phyloP scores from a whole-genome alignment of 495 filamentous ascomycete species.

The Penicilliopsis zonata region DNA sequence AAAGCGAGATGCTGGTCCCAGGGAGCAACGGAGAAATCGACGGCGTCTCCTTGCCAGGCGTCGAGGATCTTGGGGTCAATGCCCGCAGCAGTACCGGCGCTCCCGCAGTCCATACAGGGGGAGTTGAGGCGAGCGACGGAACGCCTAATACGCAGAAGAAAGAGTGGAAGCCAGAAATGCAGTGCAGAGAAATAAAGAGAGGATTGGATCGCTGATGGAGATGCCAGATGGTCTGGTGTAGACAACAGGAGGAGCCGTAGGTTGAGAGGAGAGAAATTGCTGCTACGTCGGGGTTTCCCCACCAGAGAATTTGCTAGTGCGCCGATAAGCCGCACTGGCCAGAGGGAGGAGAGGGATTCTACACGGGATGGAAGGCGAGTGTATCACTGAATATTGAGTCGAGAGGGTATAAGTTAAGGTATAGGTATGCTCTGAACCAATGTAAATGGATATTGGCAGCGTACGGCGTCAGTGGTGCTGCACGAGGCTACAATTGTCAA shows the following conservation, averaged over 20 bases:
- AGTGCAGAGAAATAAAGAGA: slow-evolving; percentile 2
- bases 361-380: no score
- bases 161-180: slow-evolving; percentile 10
- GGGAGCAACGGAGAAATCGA: slow-evolving; percentile 22
- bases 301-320: slow-evolving; percentile 11
- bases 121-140: no score
- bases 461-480: no score
- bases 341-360: no score
- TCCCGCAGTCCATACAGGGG: slow-evolving; percentile 37
- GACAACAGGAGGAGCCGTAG: slow-evolving; percentile 3
- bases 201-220: neutral
- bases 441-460: no score
- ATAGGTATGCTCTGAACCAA: no score
- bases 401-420: no score
- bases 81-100: slow-evolving; percentile 29
- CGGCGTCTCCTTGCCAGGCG: slow-evolving; percentile 28
- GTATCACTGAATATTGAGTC: no score
- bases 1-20: slow-evolving; percentile 31
- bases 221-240: no score
- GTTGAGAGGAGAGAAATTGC: slow-evolving; percentile 1
- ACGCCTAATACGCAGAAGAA: slow-evolving; percentile 10
- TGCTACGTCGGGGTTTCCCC: slow-evolving; percentile 9
- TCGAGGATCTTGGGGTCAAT: slow-evolving; percentile 39
- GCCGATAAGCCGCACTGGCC: slow-evolving; percentile 12
- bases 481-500: no score